Evolutionary conservation across 257 asterid genomes (phyloP).

Genomic region (Ocimum tenuiflorum): DNA sequence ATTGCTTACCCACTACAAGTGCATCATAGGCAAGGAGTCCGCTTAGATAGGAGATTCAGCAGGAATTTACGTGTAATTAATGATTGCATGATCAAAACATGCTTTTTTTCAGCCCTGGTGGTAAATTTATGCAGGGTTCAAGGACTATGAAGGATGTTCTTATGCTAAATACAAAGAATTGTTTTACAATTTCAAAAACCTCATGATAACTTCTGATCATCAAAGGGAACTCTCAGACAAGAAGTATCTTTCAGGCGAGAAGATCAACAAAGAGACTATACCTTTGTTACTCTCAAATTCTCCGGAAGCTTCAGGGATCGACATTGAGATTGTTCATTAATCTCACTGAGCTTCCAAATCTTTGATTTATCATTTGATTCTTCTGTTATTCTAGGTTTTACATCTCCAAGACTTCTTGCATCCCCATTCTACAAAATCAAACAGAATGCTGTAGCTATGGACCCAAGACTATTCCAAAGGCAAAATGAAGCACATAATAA

Average conservation of each 20-base stretch:
- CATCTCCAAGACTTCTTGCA: slow-evolving; percentile 57
- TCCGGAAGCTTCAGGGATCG: slow-evolving; percentile 75
- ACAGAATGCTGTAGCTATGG: not conserved
- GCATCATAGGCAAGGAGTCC: not conserved
- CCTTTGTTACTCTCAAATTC: slow-evolving; percentile 65
- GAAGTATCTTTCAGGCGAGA: not conserved
- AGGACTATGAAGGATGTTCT: not conserved
- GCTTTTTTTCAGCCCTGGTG: not conserved
- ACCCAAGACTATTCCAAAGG: slow-evolving; percentile 1
- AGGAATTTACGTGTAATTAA: not conserved
- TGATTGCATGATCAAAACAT: not conserved
- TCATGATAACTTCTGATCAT: not conserved
- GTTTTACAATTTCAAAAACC: not conserved
- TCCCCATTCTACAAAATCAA: slow-evolving; percentile 59
- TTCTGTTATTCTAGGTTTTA: slow-evolving; percentile 60
- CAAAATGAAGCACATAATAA: not conserved
- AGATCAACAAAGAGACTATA: slow-evolving; percentile 13
- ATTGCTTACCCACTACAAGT: not conserved
- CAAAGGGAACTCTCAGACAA: not conserved
- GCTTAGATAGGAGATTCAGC: not conserved
- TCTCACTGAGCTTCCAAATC: slow-evolving; percentile 76
- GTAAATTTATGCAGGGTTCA: not conserved
- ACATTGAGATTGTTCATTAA: slow-evolving; percentile 71
- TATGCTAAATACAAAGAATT: not conserved
- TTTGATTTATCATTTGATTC: slow-evolving; percentile 65